Evolutionary conservation across 73 alveolate genomes (phyloP), one percentile per base, ranked within the genome.

Genomic region (Paramecium pentaurelia): DNA sequence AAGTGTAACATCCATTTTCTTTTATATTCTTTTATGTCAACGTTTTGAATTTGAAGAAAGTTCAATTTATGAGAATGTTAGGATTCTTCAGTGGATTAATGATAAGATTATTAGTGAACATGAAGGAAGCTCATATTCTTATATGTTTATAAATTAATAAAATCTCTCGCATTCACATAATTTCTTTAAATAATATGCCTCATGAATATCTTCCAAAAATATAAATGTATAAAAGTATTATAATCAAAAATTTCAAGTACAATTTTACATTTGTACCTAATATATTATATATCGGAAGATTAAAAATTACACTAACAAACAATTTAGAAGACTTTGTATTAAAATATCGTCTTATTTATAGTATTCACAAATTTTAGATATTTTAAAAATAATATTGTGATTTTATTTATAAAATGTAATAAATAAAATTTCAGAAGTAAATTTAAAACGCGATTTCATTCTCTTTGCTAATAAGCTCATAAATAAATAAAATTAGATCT

Each of bases 121-220:
- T 64, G 84, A 64, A 64, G 84, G 84, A 64, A 64, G 84, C 84
- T 64, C 84, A 64, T 64, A 64, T 64, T 64, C 84, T 64, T 64
- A 54, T 54, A 16, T 54, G 70, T 54, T 54, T 54, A 54, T 54
- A 54, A 54, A 54, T 54, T 54, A 54, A 54, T 54, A 54, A 54
- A 54, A 18, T 54, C 32, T 54, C 18, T 54, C 70, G 70, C 70
- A 54, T 54, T 54, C 70, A 54, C 70, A 54, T n/a, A 54, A 54
- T 54, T 54, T 54, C 70, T 54, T 54, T 54, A 54, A 54, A 54
- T 54, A 54, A 3, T 54, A 54, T 54, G 70, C 70, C 12, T 7
- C 32, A 18, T 54, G 32, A 54, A 54, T 54, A 54, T 54, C 70
- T 54, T 54, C 36, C 32, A 54, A 54, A 49, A 54, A 54, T 54